phyloP scores from a whole-genome alignment of 1,284 basidiomycete genomes.

The Cryptococcus jaspeensis region DNA sequence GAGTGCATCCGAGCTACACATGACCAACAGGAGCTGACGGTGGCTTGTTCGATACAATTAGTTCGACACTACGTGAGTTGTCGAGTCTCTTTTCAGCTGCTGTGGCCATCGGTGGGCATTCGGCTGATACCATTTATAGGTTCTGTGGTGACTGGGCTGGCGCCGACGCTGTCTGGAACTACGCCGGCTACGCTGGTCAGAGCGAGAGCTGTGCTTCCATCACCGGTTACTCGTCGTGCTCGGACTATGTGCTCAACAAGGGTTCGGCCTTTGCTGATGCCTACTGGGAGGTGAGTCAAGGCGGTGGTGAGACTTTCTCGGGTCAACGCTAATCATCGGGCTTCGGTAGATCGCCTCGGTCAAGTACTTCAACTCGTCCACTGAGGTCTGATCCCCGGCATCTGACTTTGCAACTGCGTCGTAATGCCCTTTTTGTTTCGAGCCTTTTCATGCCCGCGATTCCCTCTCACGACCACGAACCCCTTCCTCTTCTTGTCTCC shows the following conservation, averaged over 20 bases:
- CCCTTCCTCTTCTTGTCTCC: not conserved
- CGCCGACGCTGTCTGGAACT: constrained; percentile 62
- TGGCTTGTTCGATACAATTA: constrained; percentile 48
- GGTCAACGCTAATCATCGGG: not conserved
- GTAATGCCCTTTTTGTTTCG: not conserved
- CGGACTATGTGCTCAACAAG: constrained; percentile 67
- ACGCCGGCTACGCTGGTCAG: constrained; percentile 71
- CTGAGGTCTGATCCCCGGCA: constrained; percentile 25
- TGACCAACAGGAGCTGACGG: not conserved
- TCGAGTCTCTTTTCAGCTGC: too few species aligned
- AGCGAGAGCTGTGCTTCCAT: constrained; percentile 73
- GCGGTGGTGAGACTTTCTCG: not conserved
- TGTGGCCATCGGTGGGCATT: constrained; percentile 90
- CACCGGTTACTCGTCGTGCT: constrained; percentile 75
- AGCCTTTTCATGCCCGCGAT: not conserved
- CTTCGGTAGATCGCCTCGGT: constrained; percentile 38
- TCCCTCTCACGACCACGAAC: too few species aligned
- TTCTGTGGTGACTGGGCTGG: constrained; percentile 83
- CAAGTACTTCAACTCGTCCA: constrained; percentile 49
- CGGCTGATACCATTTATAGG: not conserved
- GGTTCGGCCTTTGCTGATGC: constrained; percentile 72
- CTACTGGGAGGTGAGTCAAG: constrained; percentile 61
- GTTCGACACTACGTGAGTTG: constrained; percentile 23
- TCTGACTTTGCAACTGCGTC: not conserved
- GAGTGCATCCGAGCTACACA: not conserved